These are phyloP conservation scores for Elasticomyces elasticus DNA, from an alignment of 495 filamentous ascomycete species.

Conservation along the genomic window DNA sequence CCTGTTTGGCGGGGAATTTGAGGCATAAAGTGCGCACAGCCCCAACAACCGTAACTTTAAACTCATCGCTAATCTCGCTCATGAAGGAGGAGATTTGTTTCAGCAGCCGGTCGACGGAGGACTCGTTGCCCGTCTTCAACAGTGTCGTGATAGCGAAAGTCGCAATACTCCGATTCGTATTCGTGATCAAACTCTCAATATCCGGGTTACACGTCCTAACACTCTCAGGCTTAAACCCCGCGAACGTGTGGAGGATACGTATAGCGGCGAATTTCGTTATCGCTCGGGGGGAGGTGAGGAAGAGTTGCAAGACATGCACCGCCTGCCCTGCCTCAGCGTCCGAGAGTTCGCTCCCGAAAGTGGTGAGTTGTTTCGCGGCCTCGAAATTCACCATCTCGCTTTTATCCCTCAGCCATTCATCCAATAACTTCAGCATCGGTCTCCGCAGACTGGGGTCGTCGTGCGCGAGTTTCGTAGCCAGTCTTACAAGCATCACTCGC, in stretches of 20 bases:
- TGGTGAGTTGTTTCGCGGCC: constrained; percentile 93
- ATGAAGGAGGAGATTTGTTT: constrained; percentile 95
- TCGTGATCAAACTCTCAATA: constrained; percentile 90
- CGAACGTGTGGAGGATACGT: constrained; percentile 91
- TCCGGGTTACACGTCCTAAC: constrained; percentile 93
- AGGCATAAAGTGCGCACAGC: constrained; percentile 91
- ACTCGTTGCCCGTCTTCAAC: constrained; percentile 95
- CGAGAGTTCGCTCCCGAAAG: constrained; percentile 82
- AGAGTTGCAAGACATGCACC: constrained; percentile 88
- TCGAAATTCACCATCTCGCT: constrained; percentile 99
- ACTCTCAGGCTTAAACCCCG: constrained; percentile 85
- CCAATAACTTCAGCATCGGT: constrained; percentile 88
- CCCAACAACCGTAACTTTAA: constrained; percentile 98
- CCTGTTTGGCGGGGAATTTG: constrained; percentile 97
- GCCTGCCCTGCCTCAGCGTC: constrained; percentile 88
- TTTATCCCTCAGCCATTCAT: constrained; percentile 96
- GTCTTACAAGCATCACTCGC: constrained; percentile 77
- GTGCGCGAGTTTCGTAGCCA: constrained; percentile 91
- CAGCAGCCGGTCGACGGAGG: constrained; percentile 93
- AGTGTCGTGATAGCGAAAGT: constrained; percentile 97
- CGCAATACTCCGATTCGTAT: constrained; percentile 92
- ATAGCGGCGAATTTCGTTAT: constrained; percentile 98
- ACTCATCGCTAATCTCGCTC: constrained; percentile 96
- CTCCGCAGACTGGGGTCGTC: constrained; percentile 82
- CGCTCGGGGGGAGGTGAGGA: constrained; percentile 89